Evolutionary conservation across 1,139 yeast genomes (phyloP).

Genomic region (Kluyveromyces sp.): DNA sequence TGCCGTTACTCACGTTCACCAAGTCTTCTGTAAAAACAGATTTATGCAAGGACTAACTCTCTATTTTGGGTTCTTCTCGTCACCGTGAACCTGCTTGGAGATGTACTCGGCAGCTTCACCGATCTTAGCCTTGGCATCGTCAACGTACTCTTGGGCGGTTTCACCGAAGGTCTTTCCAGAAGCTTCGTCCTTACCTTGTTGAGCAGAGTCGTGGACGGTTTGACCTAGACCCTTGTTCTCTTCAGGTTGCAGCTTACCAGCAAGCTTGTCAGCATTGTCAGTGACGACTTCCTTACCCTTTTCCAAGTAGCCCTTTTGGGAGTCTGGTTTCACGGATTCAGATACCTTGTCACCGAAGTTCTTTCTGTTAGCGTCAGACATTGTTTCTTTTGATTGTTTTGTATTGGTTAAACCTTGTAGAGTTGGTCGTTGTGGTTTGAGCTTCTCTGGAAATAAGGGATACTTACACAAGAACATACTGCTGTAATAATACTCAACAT

Average conservation of each 20-base stretch:
- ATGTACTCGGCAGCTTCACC: conserved; percentile 56
- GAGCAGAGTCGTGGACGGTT: conserved; percentile 51
- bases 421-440: neutral
- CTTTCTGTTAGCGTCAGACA: conserved; percentile 81
- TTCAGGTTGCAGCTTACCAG: conserved; percentile 53
- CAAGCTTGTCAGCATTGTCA: conserved; percentile 56
- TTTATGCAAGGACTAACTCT: neutral
- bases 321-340: conserved; percentile 67
- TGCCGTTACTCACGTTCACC: too few species aligned
- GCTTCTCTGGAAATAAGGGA: neutral
- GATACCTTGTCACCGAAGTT: conserved; percentile 57
- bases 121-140: conserved; percentile 54
- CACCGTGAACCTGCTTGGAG: conserved; percentile 53
- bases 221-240: conserved; percentile 62
- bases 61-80: conserved; percentile 27
- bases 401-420: neutral
- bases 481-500: too few species aligned
- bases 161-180: conserved; percentile 41
- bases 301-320: conserved; percentile 57
- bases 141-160: conserved; percentile 54
- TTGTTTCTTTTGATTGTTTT: conserved; percentile 22
- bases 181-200: conserved; percentile 48
- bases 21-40: neutral
- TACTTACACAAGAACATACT: too few species aligned
- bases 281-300: conserved; percentile 68